These are phyloP conservation scores for Hyaloscypha hepaticicola DNA, from an alignment of 495 filamentous ascomycete genomes.

Conservation along the genomic window DNA sequence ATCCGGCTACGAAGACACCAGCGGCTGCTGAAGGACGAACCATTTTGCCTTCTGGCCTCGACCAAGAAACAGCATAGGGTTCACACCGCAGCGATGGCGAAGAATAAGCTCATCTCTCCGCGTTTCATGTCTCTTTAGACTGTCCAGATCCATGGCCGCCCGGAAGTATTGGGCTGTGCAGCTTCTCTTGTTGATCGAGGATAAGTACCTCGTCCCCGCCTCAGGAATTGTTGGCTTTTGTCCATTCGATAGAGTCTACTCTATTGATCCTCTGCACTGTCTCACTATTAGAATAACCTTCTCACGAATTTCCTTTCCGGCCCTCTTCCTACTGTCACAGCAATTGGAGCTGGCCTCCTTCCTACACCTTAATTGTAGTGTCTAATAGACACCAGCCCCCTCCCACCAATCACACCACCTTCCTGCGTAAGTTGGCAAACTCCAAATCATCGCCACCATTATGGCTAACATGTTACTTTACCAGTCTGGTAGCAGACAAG, in stretches of 20 bases:
- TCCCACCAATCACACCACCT: slow-evolving; percentile 12
- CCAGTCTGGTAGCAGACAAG: slow-evolving; percentile 36
- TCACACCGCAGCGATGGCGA: slow-evolving; percentile 19
- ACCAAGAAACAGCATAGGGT: slow-evolving; percentile 32
- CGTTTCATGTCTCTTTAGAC: slow-evolving; percentile 46
- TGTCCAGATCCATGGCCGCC: slow-evolving; percentile 26
- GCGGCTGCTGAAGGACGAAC: slow-evolving; percentile 30
- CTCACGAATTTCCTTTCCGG: slow-evolving; percentile 36
- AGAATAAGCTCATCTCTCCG: slow-evolving; percentile 35
- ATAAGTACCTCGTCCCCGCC: slow-evolving; percentile 32
- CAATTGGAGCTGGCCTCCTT: slow-evolving; percentile 45
- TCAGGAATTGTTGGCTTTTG: slow-evolving; percentile 29
- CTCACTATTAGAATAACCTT: slow-evolving; percentile 32
- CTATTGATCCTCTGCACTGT: slow-evolving; percentile 20
- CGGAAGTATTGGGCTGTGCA: slow-evolving; percentile 39
- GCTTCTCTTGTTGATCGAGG: slow-evolving; percentile 25
- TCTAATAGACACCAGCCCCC: slow-evolving; percentile 29
- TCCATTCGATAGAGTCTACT: slow-evolving; percentile 24
- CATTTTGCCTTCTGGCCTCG: slow-evolving; percentile 29
- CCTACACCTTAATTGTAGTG: slow-evolving; percentile 30
- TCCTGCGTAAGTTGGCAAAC: slow-evolving; percentile 26
- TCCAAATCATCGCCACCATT: neutral
- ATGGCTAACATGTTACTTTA: slow-evolving; percentile 18
- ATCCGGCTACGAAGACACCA: slow-evolving; percentile 3
- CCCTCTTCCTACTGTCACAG: slow-evolving; percentile 24